phyloP scores from a whole-genome alignment of 495 filamentous ascomycete genomes.

The Coniosporium apollinis region DNA sequence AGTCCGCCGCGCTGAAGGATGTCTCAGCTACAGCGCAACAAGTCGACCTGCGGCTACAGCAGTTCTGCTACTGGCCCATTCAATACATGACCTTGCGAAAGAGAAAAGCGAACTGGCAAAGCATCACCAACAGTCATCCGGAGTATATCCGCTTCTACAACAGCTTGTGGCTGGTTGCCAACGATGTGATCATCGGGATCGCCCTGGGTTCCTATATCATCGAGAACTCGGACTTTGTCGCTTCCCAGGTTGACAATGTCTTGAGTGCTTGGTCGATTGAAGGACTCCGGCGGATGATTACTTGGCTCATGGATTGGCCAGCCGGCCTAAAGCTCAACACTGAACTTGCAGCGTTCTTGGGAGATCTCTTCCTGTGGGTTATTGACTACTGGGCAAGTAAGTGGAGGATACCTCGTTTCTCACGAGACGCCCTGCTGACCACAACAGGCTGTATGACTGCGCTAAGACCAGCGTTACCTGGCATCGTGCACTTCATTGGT shows the following conservation, averaged over 20 bases:
- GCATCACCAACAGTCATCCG: constrained; percentile 84
- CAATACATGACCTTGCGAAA: constrained; percentile 84
- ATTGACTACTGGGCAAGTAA: constrained; percentile 95
- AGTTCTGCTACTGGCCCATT: constrained; percentile 98
- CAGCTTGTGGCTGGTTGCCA: constrained; percentile 94
- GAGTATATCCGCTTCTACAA: constrained; percentile 99
- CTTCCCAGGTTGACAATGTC: constrained; percentile 60
- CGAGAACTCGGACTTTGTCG: constrained; percentile 78
- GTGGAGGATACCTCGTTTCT: too few relatives aligned
- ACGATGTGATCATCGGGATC: constrained; percentile 97
- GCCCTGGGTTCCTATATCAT: constrained; percentile 93
- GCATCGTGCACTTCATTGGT: constrained; percentile 82
- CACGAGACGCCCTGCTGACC: constrained; percentile 16
- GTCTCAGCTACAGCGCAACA: constrained; percentile 96
- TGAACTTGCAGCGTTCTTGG: constrained; percentile 82
- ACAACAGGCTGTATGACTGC: constrained; percentile 48
- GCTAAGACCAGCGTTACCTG: constrained; percentile 63
- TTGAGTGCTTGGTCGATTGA: constrained; percentile 75
- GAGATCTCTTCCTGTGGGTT: constrained; percentile 92
- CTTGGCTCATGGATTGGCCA: constrained; percentile 95
- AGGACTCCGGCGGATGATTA: constrained; percentile 75
- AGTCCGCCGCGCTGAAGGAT: constrained; percentile 79
- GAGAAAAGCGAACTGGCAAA: constrained; percentile 85
- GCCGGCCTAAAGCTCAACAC: constrained; percentile 95
- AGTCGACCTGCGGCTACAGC: constrained; percentile 90